A percentile compares a stretch with the other conserved stretches of the same genome.
Evolutionary conservation across 2,329 filamentous ascomycete genomes (phyloP).

Genomic region (Clarireedia homoeocarpa): DNA sequence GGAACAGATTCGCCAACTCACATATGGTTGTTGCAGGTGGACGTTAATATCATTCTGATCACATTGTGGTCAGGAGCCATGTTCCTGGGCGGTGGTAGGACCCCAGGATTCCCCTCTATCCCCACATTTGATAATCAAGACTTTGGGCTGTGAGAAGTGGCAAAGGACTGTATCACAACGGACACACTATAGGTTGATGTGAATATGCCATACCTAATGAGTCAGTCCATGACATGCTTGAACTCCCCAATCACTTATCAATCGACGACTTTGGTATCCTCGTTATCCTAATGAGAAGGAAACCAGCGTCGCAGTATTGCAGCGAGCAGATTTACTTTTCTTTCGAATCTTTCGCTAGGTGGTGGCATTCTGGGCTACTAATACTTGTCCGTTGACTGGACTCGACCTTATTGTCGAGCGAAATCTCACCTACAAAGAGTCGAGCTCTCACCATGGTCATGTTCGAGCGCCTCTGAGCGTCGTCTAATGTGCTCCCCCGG

Average conservation of each 20-base stretch:
- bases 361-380: constrained; percentile 1
- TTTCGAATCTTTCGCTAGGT: background rate
- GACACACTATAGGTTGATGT: constrained; percentile 5
- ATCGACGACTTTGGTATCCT: background rate
- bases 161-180: background rate
- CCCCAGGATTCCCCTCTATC: background rate
- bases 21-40: background rate
- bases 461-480: background rate
- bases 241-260: background rate
- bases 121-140: constrained; percentile 1
- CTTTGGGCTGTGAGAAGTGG: background rate
- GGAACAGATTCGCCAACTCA: background rate
- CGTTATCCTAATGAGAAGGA: background rate
- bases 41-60: too few relatives aligned
- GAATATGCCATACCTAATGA: constrained; percentile 9
- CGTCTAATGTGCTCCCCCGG: background rate
- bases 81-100: background rate
- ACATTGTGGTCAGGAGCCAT: background rate
- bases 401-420: background rate
- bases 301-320: constrained; percentile 1
- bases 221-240: constrained; percentile 5
- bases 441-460: background rate
- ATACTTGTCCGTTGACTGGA: background rate
- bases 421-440: background rate
- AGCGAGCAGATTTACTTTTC: background rate